Percentiles rank a stretch among this genome's conserved stretches.
These are phyloP conservation scores for Dissophora globulifera DNA, from an alignment of 192 early-diverging fungal genomes.

Conservation along the genomic window DNA sequence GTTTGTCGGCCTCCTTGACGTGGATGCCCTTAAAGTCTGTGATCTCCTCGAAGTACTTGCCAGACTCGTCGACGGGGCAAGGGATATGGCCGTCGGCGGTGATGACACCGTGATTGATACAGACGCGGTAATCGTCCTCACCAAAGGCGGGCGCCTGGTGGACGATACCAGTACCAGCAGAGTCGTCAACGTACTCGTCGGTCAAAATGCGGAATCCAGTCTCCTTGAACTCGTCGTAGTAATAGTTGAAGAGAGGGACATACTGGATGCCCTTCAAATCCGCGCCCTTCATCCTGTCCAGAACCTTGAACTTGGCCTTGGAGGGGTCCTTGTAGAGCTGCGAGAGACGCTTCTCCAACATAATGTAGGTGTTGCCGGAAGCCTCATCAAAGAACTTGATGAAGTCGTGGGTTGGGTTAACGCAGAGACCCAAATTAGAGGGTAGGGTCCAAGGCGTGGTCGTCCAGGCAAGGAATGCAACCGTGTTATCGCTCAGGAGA, in stretches of 20 bases:
- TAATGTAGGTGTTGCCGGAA: conserved; percentile 85
- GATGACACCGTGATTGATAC: conserved; percentile 82
- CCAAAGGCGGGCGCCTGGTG: conserved; percentile 98
- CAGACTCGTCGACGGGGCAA: conserved; percentile 90
- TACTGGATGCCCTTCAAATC: conserved; percentile 90
- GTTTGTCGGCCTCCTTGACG: conserved; percentile 98
- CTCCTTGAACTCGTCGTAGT: conserved; percentile 70
- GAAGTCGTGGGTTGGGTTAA: conserved; percentile 94
- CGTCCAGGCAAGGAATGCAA: conserved; percentile 93
- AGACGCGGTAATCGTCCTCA: conserved; percentile 99
- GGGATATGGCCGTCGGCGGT: conserved; percentile 86
- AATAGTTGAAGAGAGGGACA: conserved; percentile 93
- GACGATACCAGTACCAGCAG: conserved; percentile 97
- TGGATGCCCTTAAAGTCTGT: conserved; percentile 84
- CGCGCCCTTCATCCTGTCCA: conserved; percentile 80
- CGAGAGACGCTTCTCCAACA: conserved; percentile 86
- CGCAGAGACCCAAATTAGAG: conserved; percentile 92
- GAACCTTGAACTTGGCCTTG: conserved; percentile 92
- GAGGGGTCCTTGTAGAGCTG: conserved; percentile 94
- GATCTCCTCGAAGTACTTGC: conserved; percentile 81
- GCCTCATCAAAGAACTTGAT: conserved; percentile 91
- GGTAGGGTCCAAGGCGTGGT: conserved; percentile 99
- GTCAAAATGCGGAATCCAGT: conserved; percentile 86
- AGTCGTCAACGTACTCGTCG: conserved; percentile 93
- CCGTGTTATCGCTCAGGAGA: conserved; percentile 80